Evolutionary conservation across 306 rosid genomes (phyloP).

Genomic region (Vigna unguiculata): DNA sequence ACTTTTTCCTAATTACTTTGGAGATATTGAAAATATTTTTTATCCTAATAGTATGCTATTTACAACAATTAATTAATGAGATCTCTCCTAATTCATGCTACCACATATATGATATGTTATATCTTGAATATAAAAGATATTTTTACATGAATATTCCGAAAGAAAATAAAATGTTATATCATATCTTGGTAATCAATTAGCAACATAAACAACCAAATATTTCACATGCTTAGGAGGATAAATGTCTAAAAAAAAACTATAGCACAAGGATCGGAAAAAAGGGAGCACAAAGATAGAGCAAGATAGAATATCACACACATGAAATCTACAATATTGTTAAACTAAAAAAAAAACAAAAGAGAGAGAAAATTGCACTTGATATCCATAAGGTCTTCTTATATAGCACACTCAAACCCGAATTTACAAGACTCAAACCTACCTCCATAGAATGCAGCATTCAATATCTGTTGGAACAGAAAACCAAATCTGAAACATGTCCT

Average conservation of each 20-base stretch:
- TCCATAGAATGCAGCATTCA: background rate
- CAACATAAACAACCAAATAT: slow-evolving; percentile 27
- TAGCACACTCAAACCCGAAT: background rate
- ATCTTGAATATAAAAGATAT: slow-evolving; percentile 12
- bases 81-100: slow-evolving; percentile 7
- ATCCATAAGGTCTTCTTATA: background rate
- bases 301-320: slow-evolving; percentile 34
- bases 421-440: background rate
- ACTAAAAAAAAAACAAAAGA: slow-evolving; percentile 18
- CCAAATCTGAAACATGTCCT: background rate
- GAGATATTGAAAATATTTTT: too few relatives aligned
- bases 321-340: slow-evolving; percentile 34
- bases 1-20: too few relatives aligned
- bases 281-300: slow-evolving; percentile 21
- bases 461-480: background rate
- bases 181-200: slow-evolving; percentile 33
- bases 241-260: background rate
- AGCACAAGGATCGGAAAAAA: slow-evolving; percentile 14
- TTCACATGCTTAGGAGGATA: slow-evolving; percentile 13
- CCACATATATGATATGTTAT: too few relatives aligned
- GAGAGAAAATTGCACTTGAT: background rate
- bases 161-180: slow-evolving; percentile 20
- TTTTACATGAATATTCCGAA: slow-evolving; percentile 21
- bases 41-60: too few relatives aligned
- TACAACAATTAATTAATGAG: background rate